Evolutionary conservation across 164 flowering plant genomes (phyloP), one percentile per base, ranked within the genome.

Genomic region (Pachysandra terminalis): DNA sequence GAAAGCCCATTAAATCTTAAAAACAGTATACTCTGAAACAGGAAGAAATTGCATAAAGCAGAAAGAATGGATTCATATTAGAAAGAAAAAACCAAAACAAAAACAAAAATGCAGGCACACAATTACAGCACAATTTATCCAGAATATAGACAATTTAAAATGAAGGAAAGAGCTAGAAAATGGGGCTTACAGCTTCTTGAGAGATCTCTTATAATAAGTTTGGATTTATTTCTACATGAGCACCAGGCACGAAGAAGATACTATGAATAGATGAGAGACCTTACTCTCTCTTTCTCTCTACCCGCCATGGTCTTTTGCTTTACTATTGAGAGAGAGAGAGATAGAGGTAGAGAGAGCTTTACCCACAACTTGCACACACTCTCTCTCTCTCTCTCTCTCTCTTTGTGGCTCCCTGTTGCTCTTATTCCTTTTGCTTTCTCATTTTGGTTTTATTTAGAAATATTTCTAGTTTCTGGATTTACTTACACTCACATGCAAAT

Each of bases 151-250:
- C n/a, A n/a, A n/a, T n/a, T n/a, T n/a, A 28, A 66, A 27, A 17
- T 35, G 32, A 56, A 54, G 22, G 19, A 19, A 41, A 52, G 17
- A 63, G 0, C 19, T 8, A 14, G 45, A 64, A 64, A 37, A 21
- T 10, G 48, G 55, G 56, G 10, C 68, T 66, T 66, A 66, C 68
- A 66, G 60, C 68, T 66, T 66, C 68, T 40, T 55, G 61, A 66
- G 60, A 66, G 68, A 66, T 66, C 68, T 54, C 21, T 55, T 6
- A 13, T n/a, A n/a, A n/a, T n/a, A 57, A 22, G 26, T 32, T 19
- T 55, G 26, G 35, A 8, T 16, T 55, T 66, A n/a, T 24, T 37
- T 56, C 61, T 55, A 64, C 84, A 90, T 48, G 91, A 86, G 48
- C 61, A 16, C 37, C 68, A 56, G n/a, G 6, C 28, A 56, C 60